phyloP scores from a whole-genome alignment of 495 filamentous ascomycete species.

The Penicillium ucsense region DNA sequence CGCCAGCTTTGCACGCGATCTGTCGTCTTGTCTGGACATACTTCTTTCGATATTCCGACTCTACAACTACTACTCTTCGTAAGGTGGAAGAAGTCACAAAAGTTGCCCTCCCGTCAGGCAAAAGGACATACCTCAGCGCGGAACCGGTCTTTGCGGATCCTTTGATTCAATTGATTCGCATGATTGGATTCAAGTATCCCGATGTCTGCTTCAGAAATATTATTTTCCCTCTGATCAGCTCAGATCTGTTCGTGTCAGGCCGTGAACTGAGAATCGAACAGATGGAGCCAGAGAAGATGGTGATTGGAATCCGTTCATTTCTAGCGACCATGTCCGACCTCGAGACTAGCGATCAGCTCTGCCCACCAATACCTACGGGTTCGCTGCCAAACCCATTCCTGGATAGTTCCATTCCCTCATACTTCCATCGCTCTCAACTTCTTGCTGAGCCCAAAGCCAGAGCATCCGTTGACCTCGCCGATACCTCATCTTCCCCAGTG shows the following conservation, averaged over 20 bases:
- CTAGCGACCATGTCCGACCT: slow-evolving; percentile 86
- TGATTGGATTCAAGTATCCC: slow-evolving; percentile 89
- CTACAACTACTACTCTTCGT: slow-evolving; percentile 52
- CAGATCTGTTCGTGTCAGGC: slow-evolving; percentile 67
- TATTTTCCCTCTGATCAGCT: slow-evolving; percentile 90
- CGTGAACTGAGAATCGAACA: slow-evolving; percentile 82
- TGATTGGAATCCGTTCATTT: slow-evolving; percentile 89
- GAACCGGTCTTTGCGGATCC: slow-evolving; percentile 79
- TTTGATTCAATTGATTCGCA: slow-evolving; percentile 82
- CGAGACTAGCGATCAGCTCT: slow-evolving; percentile 71
- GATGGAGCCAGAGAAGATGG: slow-evolving; percentile 91
- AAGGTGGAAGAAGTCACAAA: slow-evolving; percentile 83
- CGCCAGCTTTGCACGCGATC: slow-evolving; percentile 77
- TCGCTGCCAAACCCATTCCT: slow-evolving; percentile 37
- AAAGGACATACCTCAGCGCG: slow-evolving; percentile 65
- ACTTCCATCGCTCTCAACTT: slow-evolving; percentile 31
- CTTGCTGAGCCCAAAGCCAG: slow-evolving; percentile 26
- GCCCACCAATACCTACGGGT: slow-evolving; percentile 68
- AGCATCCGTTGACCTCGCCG: slow-evolving; percentile 26
- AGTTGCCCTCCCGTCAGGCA: slow-evolving; percentile 68
- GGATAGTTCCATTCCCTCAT: slow-evolving; percentile 22
- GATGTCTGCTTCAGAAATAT: slow-evolving; percentile 86
- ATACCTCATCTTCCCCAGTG: slow-evolving; percentile 54
- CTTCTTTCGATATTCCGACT: slow-evolving; percentile 73
- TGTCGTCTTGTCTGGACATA: slow-evolving; percentile 96